Conservation (phyloP, 2,329 filamentous ascomycete genomes). For the Ilyonectria destructans region DNA sequence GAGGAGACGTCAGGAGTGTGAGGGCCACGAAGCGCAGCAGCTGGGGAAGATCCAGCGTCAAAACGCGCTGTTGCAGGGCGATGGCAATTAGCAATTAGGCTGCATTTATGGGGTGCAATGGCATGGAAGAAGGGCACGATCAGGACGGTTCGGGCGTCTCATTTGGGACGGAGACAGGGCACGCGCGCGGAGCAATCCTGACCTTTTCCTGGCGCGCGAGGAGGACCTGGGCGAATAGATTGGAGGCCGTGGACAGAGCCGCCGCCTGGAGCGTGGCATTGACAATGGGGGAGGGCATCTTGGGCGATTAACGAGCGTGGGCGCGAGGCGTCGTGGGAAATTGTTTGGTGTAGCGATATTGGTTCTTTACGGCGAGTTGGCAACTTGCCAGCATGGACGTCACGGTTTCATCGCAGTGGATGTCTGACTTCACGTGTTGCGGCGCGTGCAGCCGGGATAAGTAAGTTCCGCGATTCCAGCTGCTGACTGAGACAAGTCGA, state of each 20-base stretch:
- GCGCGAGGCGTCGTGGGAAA: not conserved
- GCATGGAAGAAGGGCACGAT: not conserved
- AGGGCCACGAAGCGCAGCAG: slow-evolving; percentile 70
- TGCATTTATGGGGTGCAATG: not conserved
- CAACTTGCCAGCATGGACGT: slow-evolving; percentile 3
- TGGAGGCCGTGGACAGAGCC: slow-evolving; percentile 67
- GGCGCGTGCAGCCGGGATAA: slow-evolving; percentile 22
- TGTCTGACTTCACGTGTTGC: slow-evolving; percentile 14
- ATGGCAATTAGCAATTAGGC: slow-evolving; percentile 22
- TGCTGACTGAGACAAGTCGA: slow-evolving; percentile 4
- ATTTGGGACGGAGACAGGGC: not conserved
- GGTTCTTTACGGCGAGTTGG: not conserved
- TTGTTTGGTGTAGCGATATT: not conserved
- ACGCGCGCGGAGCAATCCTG: slow-evolving; percentile 26
- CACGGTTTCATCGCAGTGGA: slow-evolving; percentile 8
- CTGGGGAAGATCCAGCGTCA: slow-evolving; percentile 63
- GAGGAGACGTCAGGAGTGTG: slow-evolving; percentile 68
- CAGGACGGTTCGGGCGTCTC: not conserved
- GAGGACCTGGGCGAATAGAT: slow-evolving; percentile 70
- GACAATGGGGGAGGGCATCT: slow-evolving; percentile 66
- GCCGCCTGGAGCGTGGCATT: slow-evolving; percentile 70
- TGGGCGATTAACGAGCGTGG: slow-evolving; percentile 16
- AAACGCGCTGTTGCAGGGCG: slow-evolving; percentile 50
- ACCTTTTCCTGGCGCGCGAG: slow-evolving; percentile 65
- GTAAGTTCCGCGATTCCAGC: slow-evolving; percentile 20